phyloP scores from a whole-genome alignment of 768 basidiomycete genomes.

The Hericium erinaceus region DNA sequence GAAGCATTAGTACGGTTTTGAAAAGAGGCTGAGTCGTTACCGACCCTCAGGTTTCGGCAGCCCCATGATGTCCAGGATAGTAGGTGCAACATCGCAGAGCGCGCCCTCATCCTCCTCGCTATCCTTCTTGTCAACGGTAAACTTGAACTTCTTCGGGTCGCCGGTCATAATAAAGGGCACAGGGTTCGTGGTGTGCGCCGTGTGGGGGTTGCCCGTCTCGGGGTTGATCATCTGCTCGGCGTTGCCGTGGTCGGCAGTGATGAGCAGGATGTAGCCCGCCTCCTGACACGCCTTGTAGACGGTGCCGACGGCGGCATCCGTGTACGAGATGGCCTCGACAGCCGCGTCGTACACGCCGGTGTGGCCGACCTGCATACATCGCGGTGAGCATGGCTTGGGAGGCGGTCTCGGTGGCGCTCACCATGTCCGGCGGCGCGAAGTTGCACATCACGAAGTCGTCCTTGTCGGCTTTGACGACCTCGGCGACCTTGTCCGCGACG shows the following conservation, averaged over 20 bases:
- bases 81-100: constrained; percentile 86
- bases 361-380: constrained; percentile 61
- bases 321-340: constrained; percentile 78
- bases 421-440: constrained; percentile 97
- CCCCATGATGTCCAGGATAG: constrained; percentile 71
- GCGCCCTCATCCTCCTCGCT: constrained; percentile 56
- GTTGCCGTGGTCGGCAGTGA: constrained; percentile 94
- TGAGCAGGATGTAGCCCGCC: constrained; percentile 76
- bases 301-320: constrained; percentile 82
- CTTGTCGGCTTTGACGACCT: constrained; percentile 57
- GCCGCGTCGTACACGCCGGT: constrained; percentile 90
- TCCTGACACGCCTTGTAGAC: constrained; percentile 79
- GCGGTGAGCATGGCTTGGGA: background rate
- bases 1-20: background rate
- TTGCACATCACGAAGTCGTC: constrained; percentile 96
- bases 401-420: constrained; percentile 19
- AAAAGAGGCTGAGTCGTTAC: constrained; percentile 10
- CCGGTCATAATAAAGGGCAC: constrained; percentile 89
- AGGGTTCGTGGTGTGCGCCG: constrained; percentile 83
- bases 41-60: constrained; percentile 61
- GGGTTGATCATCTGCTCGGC: constrained; percentile 90
- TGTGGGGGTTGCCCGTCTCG: constrained; percentile 80
- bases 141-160: constrained; percentile 43
- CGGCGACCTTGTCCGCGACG: constrained; percentile 90
- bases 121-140: constrained; percentile 40